Percentiles rank a stretch among this genome's conserved stretches.
Conservation (phyloP, 768 basidiomycete genomes). For the Melanogaster broomeanus region DNA sequence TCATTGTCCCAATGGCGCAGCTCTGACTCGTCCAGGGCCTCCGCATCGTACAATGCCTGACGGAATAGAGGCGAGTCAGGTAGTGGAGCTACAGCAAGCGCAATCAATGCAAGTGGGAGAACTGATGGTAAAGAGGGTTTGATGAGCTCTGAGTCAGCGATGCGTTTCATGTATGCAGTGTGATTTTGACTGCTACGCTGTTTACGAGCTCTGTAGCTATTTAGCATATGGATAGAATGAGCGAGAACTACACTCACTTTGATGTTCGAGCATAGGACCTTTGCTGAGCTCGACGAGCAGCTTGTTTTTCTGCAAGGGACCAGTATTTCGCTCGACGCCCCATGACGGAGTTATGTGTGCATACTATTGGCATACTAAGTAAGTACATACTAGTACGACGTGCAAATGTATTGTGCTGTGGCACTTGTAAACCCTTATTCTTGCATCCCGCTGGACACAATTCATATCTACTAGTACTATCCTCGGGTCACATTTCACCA, state of each 20-base stretch:
- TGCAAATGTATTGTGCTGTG: too few relatives aligned
- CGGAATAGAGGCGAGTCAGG: neutral
- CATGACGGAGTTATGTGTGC: neutral
- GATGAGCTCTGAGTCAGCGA: neutral
- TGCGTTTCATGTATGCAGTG: neutral
- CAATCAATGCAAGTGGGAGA: neutral
- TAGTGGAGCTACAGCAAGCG: neutral
- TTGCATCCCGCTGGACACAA: too few relatives aligned
- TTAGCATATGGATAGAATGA: neutral
- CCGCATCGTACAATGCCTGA: neutral
- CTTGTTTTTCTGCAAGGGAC: neutral
- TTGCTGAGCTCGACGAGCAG: neutral
- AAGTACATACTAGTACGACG: too few relatives aligned
- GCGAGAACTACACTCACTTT: neutral
- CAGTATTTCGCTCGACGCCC: neutral
- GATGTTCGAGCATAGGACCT: neutral
- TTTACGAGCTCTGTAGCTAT: neutral
- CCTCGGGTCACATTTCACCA: neutral
- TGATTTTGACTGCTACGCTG: neutral
- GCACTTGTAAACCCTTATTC: too few relatives aligned
- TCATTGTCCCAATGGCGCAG: neutral
- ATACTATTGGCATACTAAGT: too few relatives aligned
- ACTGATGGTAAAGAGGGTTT: neutral
- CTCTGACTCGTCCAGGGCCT: neutral
- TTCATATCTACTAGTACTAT: neutral